These are phyloP conservation scores for Penstemon newberryi DNA, from an alignment of 257 asterid species.

Conservation along the genomic window DNA sequence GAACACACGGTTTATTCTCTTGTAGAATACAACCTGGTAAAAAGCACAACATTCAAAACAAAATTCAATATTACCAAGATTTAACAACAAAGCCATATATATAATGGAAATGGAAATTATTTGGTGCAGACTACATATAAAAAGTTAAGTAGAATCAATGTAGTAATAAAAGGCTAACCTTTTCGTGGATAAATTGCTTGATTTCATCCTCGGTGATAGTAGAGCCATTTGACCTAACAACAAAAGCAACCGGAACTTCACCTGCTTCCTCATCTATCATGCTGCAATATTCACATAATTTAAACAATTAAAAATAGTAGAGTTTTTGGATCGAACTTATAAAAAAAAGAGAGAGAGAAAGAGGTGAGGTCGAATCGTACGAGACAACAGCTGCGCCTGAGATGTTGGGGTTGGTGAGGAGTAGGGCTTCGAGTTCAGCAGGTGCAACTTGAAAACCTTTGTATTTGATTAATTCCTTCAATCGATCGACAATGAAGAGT, in stretches of 20 bases:
- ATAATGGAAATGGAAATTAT: too few species aligned
- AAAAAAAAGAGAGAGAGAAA: neutral
- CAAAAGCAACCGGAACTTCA: conserved; percentile 70
- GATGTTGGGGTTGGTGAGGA: conserved; percentile 62
- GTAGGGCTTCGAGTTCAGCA: conserved; percentile 87
- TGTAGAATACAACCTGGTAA: conserved; percentile 81
- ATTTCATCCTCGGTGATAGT: conserved; percentile 48
- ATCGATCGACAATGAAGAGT: conserved; percentile 83
- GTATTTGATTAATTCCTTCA: conserved; percentile 80
- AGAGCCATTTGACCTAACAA: conserved; percentile 47
- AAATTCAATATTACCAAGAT: too few species aligned
- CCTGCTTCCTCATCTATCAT: conserved; percentile 64
- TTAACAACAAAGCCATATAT: too few species aligned
- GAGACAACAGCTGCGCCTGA: conserved; percentile 86
- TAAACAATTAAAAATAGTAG: neutral
- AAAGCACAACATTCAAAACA: neutral
- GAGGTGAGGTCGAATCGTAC: conserved; percentile 38
- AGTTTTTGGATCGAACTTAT: neutral
- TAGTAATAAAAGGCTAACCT: conserved; percentile 26
- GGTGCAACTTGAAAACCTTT: conserved; percentile 96
- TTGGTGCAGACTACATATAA: too few species aligned
- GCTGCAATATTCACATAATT: conserved; percentile 30
- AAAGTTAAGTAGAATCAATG: neutral
- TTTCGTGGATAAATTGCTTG: conserved; percentile 50
- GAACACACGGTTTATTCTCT: conserved; percentile 71